Base-by-base conservation (phyloP, 306 rosid species). In the Sechiopsis laciniata region DNA sequence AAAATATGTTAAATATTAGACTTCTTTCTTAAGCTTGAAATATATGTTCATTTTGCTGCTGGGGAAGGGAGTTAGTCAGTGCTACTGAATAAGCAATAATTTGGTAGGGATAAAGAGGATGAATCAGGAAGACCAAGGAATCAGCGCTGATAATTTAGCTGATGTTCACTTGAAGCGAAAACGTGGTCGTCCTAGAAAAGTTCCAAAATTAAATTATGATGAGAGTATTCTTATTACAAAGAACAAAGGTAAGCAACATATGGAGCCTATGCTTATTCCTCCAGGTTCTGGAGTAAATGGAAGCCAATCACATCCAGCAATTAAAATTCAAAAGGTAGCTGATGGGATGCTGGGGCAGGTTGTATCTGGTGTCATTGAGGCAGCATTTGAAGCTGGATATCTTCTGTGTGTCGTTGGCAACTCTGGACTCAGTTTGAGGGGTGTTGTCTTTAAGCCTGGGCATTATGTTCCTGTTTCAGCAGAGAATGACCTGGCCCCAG, bases 141-240 rank as follows among this genome's bases (percentile, higher is more conserved):
- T 80, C 74, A 82, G 71, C 63, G 82, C 80, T 53, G 88, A 84
- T 85, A 83, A 83, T 46, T 86, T 84, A 3, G 86, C 85, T 71
- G 89, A 86, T 72, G 72, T 80, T 81, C 90, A 91, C 16, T 61
- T 76, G 85, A 94, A 90, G 92, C 90, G 96, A 4, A 90, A 90
- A 79, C 96, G 98, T 14, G 98, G 98, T 35, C 98, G 98, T 35
- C 98, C 98, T 6, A 83, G 97, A 73, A 90, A 94, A 83, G 84
- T 87, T 75, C 98, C 96, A 3, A 86, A 71, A 62, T 78, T 83
- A 45, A 82, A 79, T 79, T 16, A 56, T 17, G 94, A 80, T 64
- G 92, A 75, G 56, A 75, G 74, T 73, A 75, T 75, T 72, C 82
- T 75, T 53, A 24, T 63, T 21, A 58, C 64, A 42, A 82, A 56